Evolutionary conservation across 805 yeast species (phyloP).

Genomic region (Cyberlindnera japonica): DNA sequence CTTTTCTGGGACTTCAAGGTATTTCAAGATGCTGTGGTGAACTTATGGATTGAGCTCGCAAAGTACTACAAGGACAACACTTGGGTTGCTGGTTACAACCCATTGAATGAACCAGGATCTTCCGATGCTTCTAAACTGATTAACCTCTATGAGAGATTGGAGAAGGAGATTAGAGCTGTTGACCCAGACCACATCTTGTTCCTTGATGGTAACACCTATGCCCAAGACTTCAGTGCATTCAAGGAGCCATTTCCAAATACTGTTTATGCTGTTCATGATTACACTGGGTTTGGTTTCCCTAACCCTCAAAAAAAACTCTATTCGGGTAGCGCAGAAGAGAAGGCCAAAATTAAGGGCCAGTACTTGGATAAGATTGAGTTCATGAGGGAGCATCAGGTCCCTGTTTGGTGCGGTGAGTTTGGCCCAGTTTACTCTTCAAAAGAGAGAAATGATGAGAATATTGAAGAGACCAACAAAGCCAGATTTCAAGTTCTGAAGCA

Average conservation of each 20-base stretch:
- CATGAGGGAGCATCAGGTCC: slow-evolving; percentile 38
- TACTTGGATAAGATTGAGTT: slow-evolving; percentile 43
- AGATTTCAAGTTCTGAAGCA: slow-evolving; percentile 43
- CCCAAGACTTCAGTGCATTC: slow-evolving; percentile 47
- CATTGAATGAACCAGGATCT: slow-evolving; percentile 50
- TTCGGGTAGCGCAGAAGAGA: slow-evolving; percentile 34
- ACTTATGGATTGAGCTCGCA: slow-evolving; percentile 45
- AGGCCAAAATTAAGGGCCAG: slow-evolving; percentile 33
- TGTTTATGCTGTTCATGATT: slow-evolving; percentile 50
- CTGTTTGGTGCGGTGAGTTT: slow-evolving; percentile 55
- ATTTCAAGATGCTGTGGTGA: slow-evolving; percentile 43
- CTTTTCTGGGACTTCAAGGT: slow-evolving; percentile 47
- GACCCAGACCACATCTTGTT: slow-evolving; percentile 48
- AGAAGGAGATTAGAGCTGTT: slow-evolving; percentile 37
- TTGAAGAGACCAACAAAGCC: slow-evolving; percentile 35
- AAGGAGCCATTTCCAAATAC: slow-evolving; percentile 40
- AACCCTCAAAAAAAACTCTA: slow-evolving; percentile 31
- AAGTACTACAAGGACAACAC: slow-evolving; percentile 42
- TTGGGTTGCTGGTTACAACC: slow-evolving; percentile 56
- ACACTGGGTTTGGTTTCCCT: slow-evolving; percentile 45
- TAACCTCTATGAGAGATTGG: slow-evolving; percentile 36
- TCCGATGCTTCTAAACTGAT: slow-evolving; percentile 39
- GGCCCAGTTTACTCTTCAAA: slow-evolving; percentile 48
- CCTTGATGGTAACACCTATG: slow-evolving; percentile 49
- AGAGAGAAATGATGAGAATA: slow-evolving; percentile 39